Evolutionary conservation across 352 stramenopile genomes (phyloP).

Genomic region (Plasmopara viticola): DNA sequence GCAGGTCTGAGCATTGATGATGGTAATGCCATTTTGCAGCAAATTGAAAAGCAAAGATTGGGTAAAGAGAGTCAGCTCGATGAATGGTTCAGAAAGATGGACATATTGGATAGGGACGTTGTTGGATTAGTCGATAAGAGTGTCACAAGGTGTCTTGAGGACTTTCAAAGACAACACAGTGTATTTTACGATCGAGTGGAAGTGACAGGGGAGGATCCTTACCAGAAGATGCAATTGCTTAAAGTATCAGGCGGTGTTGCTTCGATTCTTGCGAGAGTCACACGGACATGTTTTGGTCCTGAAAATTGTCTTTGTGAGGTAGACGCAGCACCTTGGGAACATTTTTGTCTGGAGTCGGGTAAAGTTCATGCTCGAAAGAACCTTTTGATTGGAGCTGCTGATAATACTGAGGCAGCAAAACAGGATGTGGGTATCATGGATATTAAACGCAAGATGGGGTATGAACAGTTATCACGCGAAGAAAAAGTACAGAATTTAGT

Average conservation of each 20-base stretch:
- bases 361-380: conserved; percentile 7
- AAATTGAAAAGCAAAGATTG: conserved; percentile 31
- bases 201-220: conserved; percentile 48
- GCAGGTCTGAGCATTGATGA: conserved; percentile 72
- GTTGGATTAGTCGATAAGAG: conserved; percentile 51
- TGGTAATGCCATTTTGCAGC: conserved; percentile 48
- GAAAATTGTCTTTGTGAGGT: conserved; percentile 37
- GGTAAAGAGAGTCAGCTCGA: conserved; percentile 40
- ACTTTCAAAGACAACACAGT: conserved; percentile 35
- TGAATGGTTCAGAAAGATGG: conserved; percentile 47
- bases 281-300: conserved; percentile 38
- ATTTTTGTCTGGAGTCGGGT: conserved; percentile 31
- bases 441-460: conserved; percentile 65
- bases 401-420: neutral
- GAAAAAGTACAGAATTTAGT: conserved; percentile 17
- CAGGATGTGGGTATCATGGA: conserved; percentile 45
- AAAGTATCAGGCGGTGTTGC: conserved; percentile 6
- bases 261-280: conserved; percentile 14
- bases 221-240: conserved; percentile 36
- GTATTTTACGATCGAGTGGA: conserved; percentile 43
- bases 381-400: neutral
- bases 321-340: conserved; percentile 46
- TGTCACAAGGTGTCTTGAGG: conserved; percentile 34
- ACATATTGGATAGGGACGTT: conserved; percentile 51
- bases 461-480: conserved; percentile 22